Conservation (phyloP, 2,329 filamentous ascomycete genomes). For the Erysiphe pisi region DNA sequence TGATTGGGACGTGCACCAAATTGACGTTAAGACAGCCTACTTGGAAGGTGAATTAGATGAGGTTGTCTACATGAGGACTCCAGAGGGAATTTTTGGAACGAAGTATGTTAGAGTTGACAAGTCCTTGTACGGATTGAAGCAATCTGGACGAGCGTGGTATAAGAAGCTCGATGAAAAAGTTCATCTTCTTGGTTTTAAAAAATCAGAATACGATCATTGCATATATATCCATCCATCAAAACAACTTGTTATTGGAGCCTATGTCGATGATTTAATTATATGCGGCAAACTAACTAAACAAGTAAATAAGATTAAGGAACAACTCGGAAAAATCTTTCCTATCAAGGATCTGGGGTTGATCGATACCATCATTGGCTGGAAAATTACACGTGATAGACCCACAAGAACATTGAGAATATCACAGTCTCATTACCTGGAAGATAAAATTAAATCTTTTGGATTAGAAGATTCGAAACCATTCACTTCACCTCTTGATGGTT, state of each 20-base stretch:
- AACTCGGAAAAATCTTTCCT: no score
- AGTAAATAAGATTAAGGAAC: no score
- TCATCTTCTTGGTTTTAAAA: background rate
- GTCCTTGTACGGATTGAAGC: background rate
- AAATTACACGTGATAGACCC: background rate
- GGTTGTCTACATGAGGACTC: background rate
- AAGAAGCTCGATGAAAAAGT: background rate
- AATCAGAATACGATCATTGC: background rate
- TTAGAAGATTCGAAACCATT: background rate
- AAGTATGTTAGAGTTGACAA: background rate
- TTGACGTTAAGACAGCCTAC: constrained; percentile 21
- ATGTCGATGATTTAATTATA: background rate
- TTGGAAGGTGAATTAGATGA: constrained; percentile 24
- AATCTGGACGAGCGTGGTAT: background rate
- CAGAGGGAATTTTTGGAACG: background rate
- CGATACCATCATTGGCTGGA: background rate
- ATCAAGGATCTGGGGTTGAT: background rate
- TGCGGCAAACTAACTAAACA: background rate
- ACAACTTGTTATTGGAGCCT: background rate
- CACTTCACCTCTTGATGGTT: background rate
- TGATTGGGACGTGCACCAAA: constrained; percentile 11
- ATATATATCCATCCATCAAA: background rate
- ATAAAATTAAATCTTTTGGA: background rate
- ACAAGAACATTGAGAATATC: background rate
- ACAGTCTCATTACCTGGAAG: background rate